phyloP scores from a whole-genome alignment of 2,329 filamentous ascomycete species.

The Periconia sp. region DNA sequence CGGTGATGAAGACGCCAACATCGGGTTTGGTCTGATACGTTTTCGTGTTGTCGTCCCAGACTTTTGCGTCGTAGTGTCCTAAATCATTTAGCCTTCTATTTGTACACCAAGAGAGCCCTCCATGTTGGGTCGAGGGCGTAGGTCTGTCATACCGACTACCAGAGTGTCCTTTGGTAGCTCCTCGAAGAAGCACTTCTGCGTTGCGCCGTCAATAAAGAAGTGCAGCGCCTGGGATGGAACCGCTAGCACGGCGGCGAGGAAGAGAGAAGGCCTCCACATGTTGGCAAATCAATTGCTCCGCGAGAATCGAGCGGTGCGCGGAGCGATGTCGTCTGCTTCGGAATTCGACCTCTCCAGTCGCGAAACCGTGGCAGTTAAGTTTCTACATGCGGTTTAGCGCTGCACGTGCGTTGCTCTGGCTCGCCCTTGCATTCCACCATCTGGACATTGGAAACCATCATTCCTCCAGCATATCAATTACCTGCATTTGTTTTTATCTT shows the following conservation, averaged over 20 bases:
- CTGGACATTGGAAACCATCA: too few species aligned
- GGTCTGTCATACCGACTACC: slow-evolving; percentile 72
- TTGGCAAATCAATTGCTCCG: slow-evolving; percentile 24
- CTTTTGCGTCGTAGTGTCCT: slow-evolving; percentile 79
- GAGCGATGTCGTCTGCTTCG: slow-evolving; percentile 28
- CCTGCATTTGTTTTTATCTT: too few species aligned
- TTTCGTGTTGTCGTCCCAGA: slow-evolving; percentile 74
- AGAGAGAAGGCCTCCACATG: slow-evolving; percentile 57
- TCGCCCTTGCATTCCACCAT: too few species aligned
- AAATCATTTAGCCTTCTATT: neutral
- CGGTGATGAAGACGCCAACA: slow-evolving; percentile 85
- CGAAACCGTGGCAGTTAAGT: slow-evolving; percentile 25
- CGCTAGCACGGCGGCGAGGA: slow-evolving; percentile 67
- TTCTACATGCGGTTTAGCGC: too few species aligned
- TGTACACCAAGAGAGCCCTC: neutral
- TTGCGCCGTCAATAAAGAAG: slow-evolving; percentile 89
- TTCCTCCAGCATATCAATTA: too few species aligned
- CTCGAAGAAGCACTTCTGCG: slow-evolving; percentile 96
- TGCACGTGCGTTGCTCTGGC: too few species aligned
- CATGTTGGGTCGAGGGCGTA: neutral
- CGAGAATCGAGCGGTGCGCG: slow-evolving; percentile 23
- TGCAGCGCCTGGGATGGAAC: slow-evolving; percentile 80
- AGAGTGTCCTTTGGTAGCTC: slow-evolving; percentile 97
- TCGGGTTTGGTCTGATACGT: slow-evolving; percentile 75
- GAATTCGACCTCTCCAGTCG: slow-evolving; percentile 28